Percentiles rank a stretch among this genome's conserved stretches.
phyloP scores from a whole-genome alignment of 139 green algal species.

The Choricystis sp. region DNA sequence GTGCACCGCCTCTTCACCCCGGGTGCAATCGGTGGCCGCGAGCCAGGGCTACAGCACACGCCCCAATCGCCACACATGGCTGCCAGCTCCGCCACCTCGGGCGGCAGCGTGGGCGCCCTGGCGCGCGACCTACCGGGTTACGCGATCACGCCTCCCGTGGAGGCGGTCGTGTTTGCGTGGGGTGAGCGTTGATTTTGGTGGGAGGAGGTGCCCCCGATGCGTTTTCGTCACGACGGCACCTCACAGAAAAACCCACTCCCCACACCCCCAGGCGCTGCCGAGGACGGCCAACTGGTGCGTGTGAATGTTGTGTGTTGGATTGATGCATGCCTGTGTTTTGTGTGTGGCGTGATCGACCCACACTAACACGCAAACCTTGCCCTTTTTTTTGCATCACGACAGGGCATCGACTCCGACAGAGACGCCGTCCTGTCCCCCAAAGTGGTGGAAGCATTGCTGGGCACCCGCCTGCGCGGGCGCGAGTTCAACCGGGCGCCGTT shows the following conservation, averaged over 20 bases:
- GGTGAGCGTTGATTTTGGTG: slow-evolving; percentile 4
- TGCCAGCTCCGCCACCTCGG: no score
- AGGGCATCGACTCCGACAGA: no score
- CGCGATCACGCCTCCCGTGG: slow-evolving; percentile 42
- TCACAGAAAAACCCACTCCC: not conserved
- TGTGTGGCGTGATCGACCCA: no score
- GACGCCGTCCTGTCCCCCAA: slow-evolving; percentile 29
- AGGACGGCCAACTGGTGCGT: slow-evolving; percentile 67
- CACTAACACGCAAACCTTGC: not conserved
- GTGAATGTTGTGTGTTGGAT: no score
- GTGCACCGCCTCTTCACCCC: no score
- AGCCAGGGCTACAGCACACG: no score
- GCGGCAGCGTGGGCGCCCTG: slow-evolving; percentile 7
- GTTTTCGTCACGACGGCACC: not conserved
- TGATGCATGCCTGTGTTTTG: no score
- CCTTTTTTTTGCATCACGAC: not conserved
- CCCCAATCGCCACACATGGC: no score
- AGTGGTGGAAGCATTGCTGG: slow-evolving; percentile 63
- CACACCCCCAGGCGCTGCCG: slow-evolving; percentile 25
- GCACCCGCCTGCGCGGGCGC: slow-evolving; percentile 33
- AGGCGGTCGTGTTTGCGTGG: slow-evolving; percentile 72
- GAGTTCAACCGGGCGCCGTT: slow-evolving; percentile 18
- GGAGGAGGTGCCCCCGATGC: no score
- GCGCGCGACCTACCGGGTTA: slow-evolving; percentile 15
- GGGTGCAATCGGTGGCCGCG: no score